Percentiles rank a stretch among this genome's conserved stretches.
Evolutionary conservation across 2,329 filamentous ascomycete genomes (phyloP).

Genomic region (Pyricularia sp.): DNA sequence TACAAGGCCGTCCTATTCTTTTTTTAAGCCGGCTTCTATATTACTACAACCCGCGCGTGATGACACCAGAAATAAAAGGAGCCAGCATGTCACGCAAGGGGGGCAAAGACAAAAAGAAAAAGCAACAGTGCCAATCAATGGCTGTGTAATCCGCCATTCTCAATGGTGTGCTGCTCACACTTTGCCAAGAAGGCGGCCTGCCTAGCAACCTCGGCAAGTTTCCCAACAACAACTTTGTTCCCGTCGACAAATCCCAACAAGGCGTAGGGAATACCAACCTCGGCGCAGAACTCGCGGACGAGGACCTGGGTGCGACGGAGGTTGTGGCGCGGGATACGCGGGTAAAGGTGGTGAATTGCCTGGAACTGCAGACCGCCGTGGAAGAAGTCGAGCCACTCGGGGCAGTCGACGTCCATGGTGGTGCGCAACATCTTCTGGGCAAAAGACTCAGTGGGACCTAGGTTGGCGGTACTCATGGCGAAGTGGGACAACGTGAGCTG

Average conservation of each 20-base stretch:
- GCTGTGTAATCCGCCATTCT: not conserved
- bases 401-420: constrained; percentile 89
- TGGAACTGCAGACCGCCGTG: constrained; percentile 88
- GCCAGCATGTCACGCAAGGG: not conserved
- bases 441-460: constrained; percentile 78
- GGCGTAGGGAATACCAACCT: constrained; percentile 76
- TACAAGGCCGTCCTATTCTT: not conserved
- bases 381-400: constrained; percentile 79
- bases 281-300: constrained; percentile 72
- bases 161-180: constrained; percentile 44
- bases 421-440: constrained; percentile 85
- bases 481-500: constrained; percentile 92
- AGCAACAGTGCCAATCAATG: not conserved
- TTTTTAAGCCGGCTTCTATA: not conserved
- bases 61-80: not conserved
- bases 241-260: constrained; percentile 78
- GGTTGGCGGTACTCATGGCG: constrained; percentile 82
- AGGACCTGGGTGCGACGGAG: constrained; percentile 65
- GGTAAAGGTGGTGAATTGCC: constrained; percentile 78
- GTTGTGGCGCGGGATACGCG: constrained; percentile 77
- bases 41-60: not conserved
- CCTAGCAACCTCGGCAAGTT: constrained; percentile 67
- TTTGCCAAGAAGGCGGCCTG: constrained; percentile 71
- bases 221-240: constrained; percentile 70
- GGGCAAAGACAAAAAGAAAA: not conserved